These are phyloP conservation scores for Fusarium nurragi DNA, from an alignment of 2,329 filamentous ascomycete species.

Conservation along the genomic window DNA sequence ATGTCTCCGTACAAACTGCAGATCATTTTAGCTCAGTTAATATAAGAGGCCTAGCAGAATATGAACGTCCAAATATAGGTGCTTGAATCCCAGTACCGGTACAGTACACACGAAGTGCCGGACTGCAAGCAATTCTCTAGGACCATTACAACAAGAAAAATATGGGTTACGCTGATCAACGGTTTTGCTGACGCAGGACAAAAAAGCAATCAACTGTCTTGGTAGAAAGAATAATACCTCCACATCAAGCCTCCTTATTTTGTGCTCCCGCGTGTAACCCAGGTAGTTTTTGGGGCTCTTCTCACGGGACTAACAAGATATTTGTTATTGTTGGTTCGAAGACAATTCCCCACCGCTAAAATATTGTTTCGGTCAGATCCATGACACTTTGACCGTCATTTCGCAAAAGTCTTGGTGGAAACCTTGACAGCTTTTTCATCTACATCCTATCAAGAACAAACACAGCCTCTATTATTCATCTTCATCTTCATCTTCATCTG, in stretches of 20 bases:
- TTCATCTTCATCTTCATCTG: too few relatives aligned
- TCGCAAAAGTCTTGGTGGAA: background rate
- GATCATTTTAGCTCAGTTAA: background rate
- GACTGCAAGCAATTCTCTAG: background rate
- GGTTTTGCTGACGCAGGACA: background rate
- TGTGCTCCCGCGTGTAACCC: background rate
- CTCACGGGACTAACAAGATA: background rate
- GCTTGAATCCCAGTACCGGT: background rate
- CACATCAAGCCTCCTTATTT: background rate
- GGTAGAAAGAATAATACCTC: background rate
- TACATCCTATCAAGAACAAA: too few relatives aligned
- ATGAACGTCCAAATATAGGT: background rate
- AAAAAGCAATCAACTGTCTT: background rate
- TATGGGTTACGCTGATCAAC: background rate
- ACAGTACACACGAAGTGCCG: background rate
- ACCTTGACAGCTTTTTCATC: background rate
- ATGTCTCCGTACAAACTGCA: background rate
- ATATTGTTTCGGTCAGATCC: conserved; percentile 12
- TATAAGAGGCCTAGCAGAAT: background rate
- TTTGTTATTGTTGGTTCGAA: background rate
- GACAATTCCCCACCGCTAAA: conserved; percentile 21
- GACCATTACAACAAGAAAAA: background rate
- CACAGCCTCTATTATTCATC: too few relatives aligned
- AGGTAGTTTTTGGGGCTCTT: conserved; percentile 5
- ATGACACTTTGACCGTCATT: conserved; percentile 23